These are phyloP conservation scores for Lupinus albus DNA, from an alignment of 306 rosid genomes.

Conservation along the genomic window DNA sequence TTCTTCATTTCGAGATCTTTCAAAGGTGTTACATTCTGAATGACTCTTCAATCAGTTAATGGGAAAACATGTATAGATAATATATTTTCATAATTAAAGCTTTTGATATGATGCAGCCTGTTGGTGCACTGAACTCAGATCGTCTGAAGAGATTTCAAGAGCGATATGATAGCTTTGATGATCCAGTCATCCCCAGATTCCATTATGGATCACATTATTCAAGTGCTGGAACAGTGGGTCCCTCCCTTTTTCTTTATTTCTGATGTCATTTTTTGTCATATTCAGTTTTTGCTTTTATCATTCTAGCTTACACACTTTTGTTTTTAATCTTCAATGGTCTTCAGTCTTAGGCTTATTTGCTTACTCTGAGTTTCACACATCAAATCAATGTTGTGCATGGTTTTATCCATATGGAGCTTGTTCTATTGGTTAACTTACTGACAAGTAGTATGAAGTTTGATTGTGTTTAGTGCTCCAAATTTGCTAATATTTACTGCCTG, in stretches of 20 bases:
- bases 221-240: constrained; percentile 96
- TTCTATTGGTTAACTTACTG: constrained; percentile 8
- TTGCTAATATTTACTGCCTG: background rate
- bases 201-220: constrained; percentile 99
- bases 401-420: constrained; percentile 21
- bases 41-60: constrained; percentile 32
- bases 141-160: constrained; percentile 87
- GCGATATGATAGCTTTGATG: constrained; percentile 93
- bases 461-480: background rate
- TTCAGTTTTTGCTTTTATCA: constrained; percentile 26
- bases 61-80: background rate
- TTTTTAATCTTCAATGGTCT: constrained; percentile 13
- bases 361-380: background rate
- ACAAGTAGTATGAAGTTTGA: constrained; percentile 10
- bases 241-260: constrained; percentile 15
- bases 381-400: constrained; percentile 25
- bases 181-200: constrained; percentile 94
- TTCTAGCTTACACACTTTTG: constrained; percentile 5
- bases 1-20: constrained; percentile 87
- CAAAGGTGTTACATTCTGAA: constrained; percentile 67
- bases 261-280: constrained; percentile 23
- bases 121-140: constrained; percentile 82
- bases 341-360: constrained; percentile 26
- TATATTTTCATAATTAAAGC: constrained; percentile 23
- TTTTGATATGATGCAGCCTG: constrained; percentile 65